Percentiles rank a stretch among this genome's conserved stretches.
These are phyloP conservation scores for Aspergillus ochraceus DNA, from an alignment of 2,329 filamentous ascomycete species.

Conservation along the genomic window DNA sequence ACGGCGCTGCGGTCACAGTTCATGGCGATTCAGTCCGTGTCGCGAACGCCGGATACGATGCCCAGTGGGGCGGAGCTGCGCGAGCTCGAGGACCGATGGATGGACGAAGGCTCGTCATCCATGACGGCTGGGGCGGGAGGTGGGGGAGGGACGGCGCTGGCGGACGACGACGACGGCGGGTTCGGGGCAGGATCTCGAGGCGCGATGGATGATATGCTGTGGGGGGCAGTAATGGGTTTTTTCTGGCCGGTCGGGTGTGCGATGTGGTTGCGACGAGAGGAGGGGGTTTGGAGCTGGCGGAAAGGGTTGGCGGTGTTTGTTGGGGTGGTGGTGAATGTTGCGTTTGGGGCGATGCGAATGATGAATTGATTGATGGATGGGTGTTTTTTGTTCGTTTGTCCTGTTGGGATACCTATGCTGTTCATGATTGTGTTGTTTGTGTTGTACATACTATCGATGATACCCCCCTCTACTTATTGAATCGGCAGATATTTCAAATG, in stretches of 20 bases:
- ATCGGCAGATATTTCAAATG: background rate
- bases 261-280: conserved; percentile 81
- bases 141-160: conserved; percentile 30
- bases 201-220: conserved; percentile 80
- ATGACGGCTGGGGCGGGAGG: conserved; percentile 47
- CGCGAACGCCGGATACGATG: conserved; percentile 86
- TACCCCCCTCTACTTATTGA: conserved; percentile 12
- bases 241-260: conserved; percentile 89
- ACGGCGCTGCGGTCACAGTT: conserved; percentile 86
- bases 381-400: conserved; percentile 1
- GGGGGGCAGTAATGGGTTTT: conserved; percentile 88
- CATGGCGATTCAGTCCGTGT: conserved; percentile 75
- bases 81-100: conserved; percentile 83
- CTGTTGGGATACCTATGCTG: background rate
- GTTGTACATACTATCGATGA: conserved; percentile 10
- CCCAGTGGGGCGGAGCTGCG: conserved; percentile 74
- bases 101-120: conserved; percentile 62
- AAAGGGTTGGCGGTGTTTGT: conserved; percentile 85
- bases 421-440: background rate
- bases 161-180: conserved; percentile 44
- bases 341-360: conserved; percentile 69
- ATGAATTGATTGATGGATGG: conserved; percentile 39
- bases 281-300: conserved; percentile 80
- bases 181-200: conserved; percentile 45
- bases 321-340: conserved; percentile 76